phyloP scores from a whole-genome alignment of 2,329 filamentous ascomycete genomes.

The Alternaria longipes region DNA sequence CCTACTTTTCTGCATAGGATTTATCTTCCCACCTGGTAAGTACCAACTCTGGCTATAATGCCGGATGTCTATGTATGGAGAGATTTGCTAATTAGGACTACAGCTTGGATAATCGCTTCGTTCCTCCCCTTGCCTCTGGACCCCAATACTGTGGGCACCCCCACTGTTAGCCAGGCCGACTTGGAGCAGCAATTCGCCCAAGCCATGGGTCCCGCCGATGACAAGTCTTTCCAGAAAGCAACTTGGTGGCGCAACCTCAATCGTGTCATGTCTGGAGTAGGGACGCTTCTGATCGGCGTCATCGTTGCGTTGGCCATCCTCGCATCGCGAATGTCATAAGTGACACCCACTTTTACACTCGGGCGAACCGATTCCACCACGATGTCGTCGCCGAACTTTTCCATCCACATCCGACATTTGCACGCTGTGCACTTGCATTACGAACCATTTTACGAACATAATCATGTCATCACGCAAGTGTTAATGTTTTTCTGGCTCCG shows the following conservation, averaged over 20 bases:
- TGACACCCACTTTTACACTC: constrained; percentile 15
- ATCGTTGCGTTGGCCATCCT: constrained; percentile 55
- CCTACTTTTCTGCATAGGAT: constrained; percentile 77
- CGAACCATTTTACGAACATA: constrained; percentile 35
- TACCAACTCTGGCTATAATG: constrained; percentile 19
- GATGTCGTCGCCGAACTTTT: constrained; percentile 1
- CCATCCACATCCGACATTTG: constrained; percentile 13
- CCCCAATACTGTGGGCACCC: constrained; percentile 54
- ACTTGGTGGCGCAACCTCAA: constrained; percentile 72
- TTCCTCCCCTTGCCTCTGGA: constrained; percentile 74
- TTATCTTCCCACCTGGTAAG: constrained; percentile 72
- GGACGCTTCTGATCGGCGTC: constrained; percentile 63
- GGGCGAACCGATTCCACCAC: constrained; percentile 12
- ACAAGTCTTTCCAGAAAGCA: constrained; percentile 66
- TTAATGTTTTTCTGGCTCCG: constrained; percentile 41
- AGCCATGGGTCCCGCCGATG: constrained; percentile 56
- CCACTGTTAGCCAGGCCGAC: constrained; percentile 46
- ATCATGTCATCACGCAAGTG: constrained; percentile 40
- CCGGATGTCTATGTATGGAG: constrained; percentile 14
- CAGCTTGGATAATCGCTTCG: constrained; percentile 82
- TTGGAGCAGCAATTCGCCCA: constrained; percentile 57
- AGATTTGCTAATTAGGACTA: constrained; percentile 24
- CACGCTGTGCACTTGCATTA: constrained; percentile 26
- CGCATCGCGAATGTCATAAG: constrained; percentile 45
- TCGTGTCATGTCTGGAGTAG: constrained; percentile 67